These are phyloP conservation scores for Sphaerobolus stellatus DNA, from an alignment of 1,284 basidiomycete genomes.

Conservation along the genomic window DNA sequence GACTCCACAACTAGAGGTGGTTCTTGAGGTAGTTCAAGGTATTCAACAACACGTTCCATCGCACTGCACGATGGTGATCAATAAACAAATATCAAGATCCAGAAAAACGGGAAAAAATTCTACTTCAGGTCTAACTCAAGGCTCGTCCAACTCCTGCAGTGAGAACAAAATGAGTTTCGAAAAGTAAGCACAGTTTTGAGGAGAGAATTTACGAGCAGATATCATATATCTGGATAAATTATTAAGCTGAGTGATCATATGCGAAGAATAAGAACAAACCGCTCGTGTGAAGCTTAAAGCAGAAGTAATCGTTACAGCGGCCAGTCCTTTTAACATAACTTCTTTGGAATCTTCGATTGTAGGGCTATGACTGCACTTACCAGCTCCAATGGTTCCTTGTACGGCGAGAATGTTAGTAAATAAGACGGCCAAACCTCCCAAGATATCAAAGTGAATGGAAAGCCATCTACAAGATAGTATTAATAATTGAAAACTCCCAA, in stretches of 20 bases:
- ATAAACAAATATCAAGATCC: neutral
- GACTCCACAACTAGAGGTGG: conserved; percentile 70
- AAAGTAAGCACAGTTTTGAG: no score
- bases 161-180: neutral
- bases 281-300: conserved; percentile 14
- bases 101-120: no score
- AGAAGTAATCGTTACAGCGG: conserved; percentile 19
- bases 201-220: conserved; percentile 5
- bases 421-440: conserved; percentile 8
- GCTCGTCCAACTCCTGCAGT: conserved; percentile 2
- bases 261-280: neutral
- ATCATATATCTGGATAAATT: conserved; percentile 1
- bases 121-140: conserved; percentile 12
- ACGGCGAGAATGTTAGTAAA: conserved; percentile 16
- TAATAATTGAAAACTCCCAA: neutral
- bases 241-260: neutral
- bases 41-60: conserved; percentile 88
- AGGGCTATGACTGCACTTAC: no score
- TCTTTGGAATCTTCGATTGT: no score
- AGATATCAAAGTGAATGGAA: conserved; percentile 21
- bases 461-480: conserved; percentile 20
- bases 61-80: conserved; percentile 47
- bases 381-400: conserved; percentile 9
- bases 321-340: no score
- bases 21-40: conserved; percentile 85